These are phyloP conservation scores for Bromus sterilis DNA, from an alignment of 176 grass and related monocot species.

Conservation along the genomic window DNA sequence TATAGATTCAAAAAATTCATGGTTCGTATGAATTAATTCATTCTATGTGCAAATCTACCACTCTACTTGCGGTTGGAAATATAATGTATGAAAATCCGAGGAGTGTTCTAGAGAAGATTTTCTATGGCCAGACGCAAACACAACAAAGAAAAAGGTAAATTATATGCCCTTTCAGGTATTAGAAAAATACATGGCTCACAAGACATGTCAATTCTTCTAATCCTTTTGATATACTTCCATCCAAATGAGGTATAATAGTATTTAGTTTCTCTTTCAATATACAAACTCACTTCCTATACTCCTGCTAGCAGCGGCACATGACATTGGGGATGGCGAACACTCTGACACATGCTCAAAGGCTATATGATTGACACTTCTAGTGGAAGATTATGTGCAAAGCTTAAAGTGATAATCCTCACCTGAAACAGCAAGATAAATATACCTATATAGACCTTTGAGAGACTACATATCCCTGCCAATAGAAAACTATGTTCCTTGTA, in stretches of 20 bases:
- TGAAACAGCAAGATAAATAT: too few relatives aligned
- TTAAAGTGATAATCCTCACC: too few relatives aligned
- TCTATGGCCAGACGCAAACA: not conserved
- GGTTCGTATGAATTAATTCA: not conserved
- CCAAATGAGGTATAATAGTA: not conserved
- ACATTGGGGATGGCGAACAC: too few relatives aligned
- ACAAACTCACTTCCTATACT: too few relatives aligned
- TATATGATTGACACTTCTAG: too few relatives aligned
- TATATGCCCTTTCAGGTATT: not conserved
- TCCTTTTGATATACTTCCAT: not conserved
- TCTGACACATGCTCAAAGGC: too few relatives aligned
- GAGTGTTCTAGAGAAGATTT: not conserved
- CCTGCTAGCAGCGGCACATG: too few relatives aligned
- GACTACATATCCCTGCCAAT: too few relatives aligned
- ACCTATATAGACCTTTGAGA: too few relatives aligned
- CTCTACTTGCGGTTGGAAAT: not conserved
- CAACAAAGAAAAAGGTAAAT: not conserved
- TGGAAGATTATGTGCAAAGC: too few relatives aligned
- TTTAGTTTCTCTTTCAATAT: not conserved
- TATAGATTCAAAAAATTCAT: not conserved
- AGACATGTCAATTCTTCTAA: not conserved
- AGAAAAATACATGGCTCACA: not conserved
- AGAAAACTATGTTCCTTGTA: too few relatives aligned
- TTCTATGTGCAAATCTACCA: not conserved
- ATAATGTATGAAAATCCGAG: not conserved